Base-by-base conservation (phyloP, 345 rosid species). In the Acer negundo region DNA sequence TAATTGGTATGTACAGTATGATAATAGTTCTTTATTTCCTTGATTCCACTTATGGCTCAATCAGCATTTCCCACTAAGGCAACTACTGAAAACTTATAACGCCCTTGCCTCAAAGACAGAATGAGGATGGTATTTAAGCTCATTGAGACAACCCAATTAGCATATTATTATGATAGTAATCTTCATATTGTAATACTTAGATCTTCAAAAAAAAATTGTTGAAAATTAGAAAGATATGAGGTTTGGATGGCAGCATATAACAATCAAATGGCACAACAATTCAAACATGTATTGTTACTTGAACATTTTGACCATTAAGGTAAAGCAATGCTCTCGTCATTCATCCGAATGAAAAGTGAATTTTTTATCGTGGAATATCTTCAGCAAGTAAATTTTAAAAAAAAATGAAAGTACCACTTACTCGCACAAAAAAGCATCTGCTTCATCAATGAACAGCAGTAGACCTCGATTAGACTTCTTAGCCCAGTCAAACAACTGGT, bases 361-460 rank as follows among this genome's bases (percentile, higher is more conserved):
- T 12, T 31, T 55, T 47, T 63, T 15, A 12, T 9, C 12, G 4
- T 10, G 6, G 26, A 74, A n/a, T 17, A 28, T 74, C 61, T 51
- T 28, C 15, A 13, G 10, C 7, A 59, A 16, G 55, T 7, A n/a
- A 69, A 65, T 28, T 26, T 26, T 22, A 56, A 62, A 74, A 22
- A 44, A 9, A 44, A 35, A 46, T 11, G 24, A 67, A 67, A 64
- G 11, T 0, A 53, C 23, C 28, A 87, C 99, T 94, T 89, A 96
- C 99, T 96, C 95, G 93, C 98, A 94, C 73, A 96, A 82, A 86
- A 94, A 96, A n/a, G 98, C 99, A 89, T 96, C 99, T 22, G 99
- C 99, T 88, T 96, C 98, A 74, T 96, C 99, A 56, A 96, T 94
- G 85, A 94, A 96, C 77, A 96, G 89, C 86, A 94, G 75, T 76